Evolutionary conservation across 257 asterid species (phyloP).

Genomic region (Gentiana dahurica): DNA sequence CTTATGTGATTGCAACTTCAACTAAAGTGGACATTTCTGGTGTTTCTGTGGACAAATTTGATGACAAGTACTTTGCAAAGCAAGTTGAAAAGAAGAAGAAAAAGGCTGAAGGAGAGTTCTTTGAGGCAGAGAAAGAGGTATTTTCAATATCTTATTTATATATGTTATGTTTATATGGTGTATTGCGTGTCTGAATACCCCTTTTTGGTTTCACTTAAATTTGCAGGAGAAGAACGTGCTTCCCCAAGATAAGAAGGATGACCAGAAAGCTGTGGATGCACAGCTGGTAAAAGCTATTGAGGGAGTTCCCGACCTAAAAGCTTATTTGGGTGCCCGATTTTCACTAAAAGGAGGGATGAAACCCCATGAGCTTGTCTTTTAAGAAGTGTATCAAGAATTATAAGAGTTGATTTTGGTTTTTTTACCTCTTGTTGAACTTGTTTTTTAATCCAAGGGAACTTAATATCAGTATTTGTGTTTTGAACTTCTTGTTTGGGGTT

Average conservation of each 20-base stretch:
- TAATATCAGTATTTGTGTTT: not conserved
- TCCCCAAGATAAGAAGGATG: constrained; percentile 23
- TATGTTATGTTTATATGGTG: too few species aligned
- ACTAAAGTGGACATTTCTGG: constrained; percentile 22
- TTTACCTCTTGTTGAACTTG: not conserved
- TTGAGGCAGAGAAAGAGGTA: constrained; percentile 27
- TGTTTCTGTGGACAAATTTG: constrained; percentile 17
- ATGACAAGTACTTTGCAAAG: constrained; percentile 27
- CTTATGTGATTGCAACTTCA: constrained; percentile 23
- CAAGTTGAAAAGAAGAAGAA: constrained; percentile 17
- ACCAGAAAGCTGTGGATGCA: constrained; percentile 48
- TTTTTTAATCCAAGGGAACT: not conserved
- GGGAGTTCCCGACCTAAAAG: constrained; percentile 38
- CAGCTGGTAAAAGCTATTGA: constrained; percentile 46
- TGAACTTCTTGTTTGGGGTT: constrained; percentile 6
- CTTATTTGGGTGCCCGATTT: constrained; percentile 58
- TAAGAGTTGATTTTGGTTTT: not conserved
- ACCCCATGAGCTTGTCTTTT: constrained; percentile 58
- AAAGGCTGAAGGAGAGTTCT: constrained; percentile 27
- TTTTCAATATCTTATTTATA: not conserved
- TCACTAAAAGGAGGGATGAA: constrained; percentile 59
- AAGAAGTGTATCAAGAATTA: not conserved
- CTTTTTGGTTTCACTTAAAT: not conserved
- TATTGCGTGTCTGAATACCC: not conserved
- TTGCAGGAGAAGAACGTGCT: constrained; percentile 12